Evolutionary conservation across 2,329 filamentous ascomycete species (phyloP), one percentile per base, ranked within the genome.

Genomic region (Fusarium sp.): DNA sequence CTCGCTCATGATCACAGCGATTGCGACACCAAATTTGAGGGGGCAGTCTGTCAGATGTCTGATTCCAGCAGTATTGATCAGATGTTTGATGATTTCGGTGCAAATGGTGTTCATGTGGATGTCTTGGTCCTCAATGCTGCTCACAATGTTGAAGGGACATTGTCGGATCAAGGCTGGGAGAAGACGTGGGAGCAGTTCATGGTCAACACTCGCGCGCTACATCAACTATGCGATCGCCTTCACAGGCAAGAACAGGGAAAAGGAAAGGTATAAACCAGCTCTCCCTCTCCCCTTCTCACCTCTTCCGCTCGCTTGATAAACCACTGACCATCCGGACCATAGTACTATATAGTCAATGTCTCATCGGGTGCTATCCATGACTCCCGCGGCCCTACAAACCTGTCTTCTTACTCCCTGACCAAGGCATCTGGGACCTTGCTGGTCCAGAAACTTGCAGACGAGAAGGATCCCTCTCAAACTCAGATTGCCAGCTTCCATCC

Each of bases 311-410:
- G 14, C 23, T 27, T 16, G 11, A 8, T 3, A 29, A 7, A 27
- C 0, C 11, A 12, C 10, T 46, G 12, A 33, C 19, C 4, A 7
- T 4, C 3, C 14, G 16, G 9, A 19, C 14, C 23, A 25, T 4
- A 64, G 58, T 10, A 35, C n/a, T 54, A 27, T 19, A 44, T 64
- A 9, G n/a, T 63, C 19, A 64, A 64, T 1, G 16, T 64, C 39
- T 63, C 62, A 3, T 39, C 39, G 1, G 59, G 45, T 6, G 62
- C 62, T 10, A 64, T 63, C 6, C 62, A 63, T 21, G 45, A 63
- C 3, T 55, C 29, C 7, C 21, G 39, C 3, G 23, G 38, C 25
- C 59, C 49, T 15, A 58, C 10, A 14, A 19, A n/a, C 12, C 1
- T 61, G 14, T 23, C 48, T 23, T 44, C 37, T 9, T 63, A 63